Evolutionary conservation across 2,329 filamentous ascomycete genomes (phyloP).

Genomic region (Penicillium sclerotiorum): DNA sequence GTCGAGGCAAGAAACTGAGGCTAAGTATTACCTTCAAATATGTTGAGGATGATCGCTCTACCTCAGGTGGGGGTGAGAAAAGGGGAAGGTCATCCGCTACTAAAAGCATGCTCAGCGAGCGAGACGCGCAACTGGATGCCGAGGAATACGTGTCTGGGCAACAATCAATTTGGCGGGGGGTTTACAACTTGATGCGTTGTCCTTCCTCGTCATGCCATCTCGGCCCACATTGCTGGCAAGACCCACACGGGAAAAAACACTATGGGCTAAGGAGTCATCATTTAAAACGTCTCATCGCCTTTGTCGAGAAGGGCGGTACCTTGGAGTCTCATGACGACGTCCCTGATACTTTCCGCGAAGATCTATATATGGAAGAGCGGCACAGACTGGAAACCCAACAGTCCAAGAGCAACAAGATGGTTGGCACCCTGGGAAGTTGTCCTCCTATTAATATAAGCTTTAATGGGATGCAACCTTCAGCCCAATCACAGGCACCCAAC

Average conservation of each 20-base stretch:
- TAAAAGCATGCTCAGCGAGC: conserved; percentile 13
- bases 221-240: conserved; percentile 18
- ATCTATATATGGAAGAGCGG: conserved; percentile 16
- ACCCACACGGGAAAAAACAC: conserved; percentile 20
- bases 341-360: conserved; percentile 10
- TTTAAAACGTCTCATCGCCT: conserved; percentile 10
- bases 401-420: conserved; percentile 10
- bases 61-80: conserved; percentile 9
- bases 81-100: conserved; percentile 14
- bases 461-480: conserved; percentile 5
- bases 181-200: conserved; percentile 16
- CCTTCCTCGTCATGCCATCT: conserved; percentile 14
- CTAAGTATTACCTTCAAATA: conserved; percentile 14
- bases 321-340: conserved; percentile 13
- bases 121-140: conserved; percentile 14
- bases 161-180: conserved; percentile 12
- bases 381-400: conserved; percentile 10
- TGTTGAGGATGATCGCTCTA: conserved; percentile 5
- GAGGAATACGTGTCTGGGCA: conserved; percentile 13
- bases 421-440: conserved; percentile 3
- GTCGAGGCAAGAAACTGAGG: conserved; percentile 11
- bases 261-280: conserved; percentile 12
- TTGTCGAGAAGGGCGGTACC: conserved; percentile 6
- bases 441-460: conserved; percentile 15
- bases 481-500: not conserved